Base-by-base conservation (phyloP, 2,329 filamentous ascomycete genomes). In the Microdochium trichocladiopsis region DNA sequence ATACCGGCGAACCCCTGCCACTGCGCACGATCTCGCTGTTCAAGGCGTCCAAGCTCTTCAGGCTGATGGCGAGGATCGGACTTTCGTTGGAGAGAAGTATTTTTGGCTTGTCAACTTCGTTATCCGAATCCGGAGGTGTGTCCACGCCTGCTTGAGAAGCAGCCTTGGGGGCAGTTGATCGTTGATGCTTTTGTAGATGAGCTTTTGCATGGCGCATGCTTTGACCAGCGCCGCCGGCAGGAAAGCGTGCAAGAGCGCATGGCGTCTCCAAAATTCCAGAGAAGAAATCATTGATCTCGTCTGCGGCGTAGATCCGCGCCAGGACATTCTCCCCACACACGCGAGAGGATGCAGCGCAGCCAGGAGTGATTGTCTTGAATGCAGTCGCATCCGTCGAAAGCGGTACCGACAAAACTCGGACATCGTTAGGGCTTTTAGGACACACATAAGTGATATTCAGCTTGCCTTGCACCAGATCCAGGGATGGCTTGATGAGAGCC, bases 61-160 rank as follows among this genome's bases (percentile, higher is more conserved):
- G 79, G 21, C 89, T 90, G 52, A 97, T 86, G 48, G 90, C 81
- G 1, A 99, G 78, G 47, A 99, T 95, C 0, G 94, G 93, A 51
- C 90, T 95, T 68, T 97, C 94, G 65, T 99, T 99, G 23, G 92
- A 88, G 2, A 99, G 74, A 0, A 94, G 72, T 31, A 97, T 91
- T 3, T 84, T 80, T 11, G 61, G 66, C 50, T 77, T 66, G 51
- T 67, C 52, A 25, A 56, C 60, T 61, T 83, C 74, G 24, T 71
- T 72, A 54, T 82, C 81, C 0, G 82, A 85, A 49, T 84, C 80
- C 2, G 78, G 76, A 9, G 78, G 79, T 21, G 77, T 80, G 18
- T 77, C 77, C 1, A 76, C 72, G 41, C 65, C 68, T 14, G 28
- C 28, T 31, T 31, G 8, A 31, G 28, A 14, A 47, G 18, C 43